Evolutionary conservation across 805 yeast genomes (phyloP).

Genomic region (Cephaloascus fragrans): DNA sequence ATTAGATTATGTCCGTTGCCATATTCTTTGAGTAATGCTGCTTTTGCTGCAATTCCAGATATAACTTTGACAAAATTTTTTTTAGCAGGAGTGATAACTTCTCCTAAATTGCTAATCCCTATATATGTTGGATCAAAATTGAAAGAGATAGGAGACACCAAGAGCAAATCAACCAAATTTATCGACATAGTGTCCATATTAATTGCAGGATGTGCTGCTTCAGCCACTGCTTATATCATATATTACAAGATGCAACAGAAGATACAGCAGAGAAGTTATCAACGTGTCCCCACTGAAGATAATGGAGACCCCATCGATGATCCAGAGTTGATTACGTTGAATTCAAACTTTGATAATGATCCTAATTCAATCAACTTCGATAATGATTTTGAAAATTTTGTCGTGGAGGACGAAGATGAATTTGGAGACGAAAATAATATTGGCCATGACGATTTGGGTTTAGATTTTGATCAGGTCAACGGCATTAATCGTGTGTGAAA

Average conservation of each 20-base stretch:
- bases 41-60: constrained; percentile 80
- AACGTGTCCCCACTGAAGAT: too few species aligned
- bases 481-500: neutral
- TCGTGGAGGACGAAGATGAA: constrained; percentile 26
- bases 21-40: constrained; percentile 87
- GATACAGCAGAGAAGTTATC: constrained; percentile 13
- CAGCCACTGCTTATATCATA: constrained; percentile 55
- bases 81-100: constrained; percentile 61
- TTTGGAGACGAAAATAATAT: too few species aligned
- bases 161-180: constrained; percentile 39
- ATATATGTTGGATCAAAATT: constrained; percentile 71
- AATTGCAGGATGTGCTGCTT: constrained; percentile 44
- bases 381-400: constrained; percentile 30
- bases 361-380: constrained; percentile 23
- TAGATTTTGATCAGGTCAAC: neutral
- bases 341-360: constrained; percentile 9
- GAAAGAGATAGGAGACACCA: constrained; percentile 55
- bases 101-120: constrained; percentile 76
- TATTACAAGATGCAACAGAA: constrained; percentile 43
- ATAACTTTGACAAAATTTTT: constrained; percentile 52
- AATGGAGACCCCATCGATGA: constrained; percentile 6
- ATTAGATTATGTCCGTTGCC: constrained; percentile 88
- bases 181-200: constrained; percentile 55
- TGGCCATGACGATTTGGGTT: constrained; percentile 1
- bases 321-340: neutral